Evolutionary conservation across 768 basidiomycete species (phyloP).

Genomic region (Pulveroboletus sp.): DNA sequence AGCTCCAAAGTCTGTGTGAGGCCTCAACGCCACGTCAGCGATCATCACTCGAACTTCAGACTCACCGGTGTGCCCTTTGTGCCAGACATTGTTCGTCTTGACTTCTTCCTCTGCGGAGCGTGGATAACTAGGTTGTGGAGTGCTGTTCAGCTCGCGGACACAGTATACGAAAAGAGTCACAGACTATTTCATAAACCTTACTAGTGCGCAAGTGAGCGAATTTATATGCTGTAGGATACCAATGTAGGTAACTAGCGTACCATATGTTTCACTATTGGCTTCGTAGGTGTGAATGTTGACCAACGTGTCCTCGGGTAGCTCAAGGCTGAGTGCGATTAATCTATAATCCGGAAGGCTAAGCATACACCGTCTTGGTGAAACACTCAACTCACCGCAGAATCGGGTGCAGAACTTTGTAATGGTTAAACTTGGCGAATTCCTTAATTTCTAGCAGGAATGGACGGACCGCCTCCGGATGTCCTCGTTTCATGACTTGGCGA

Average conservation of each 20-base stretch:
- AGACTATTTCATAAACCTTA: constrained; percentile 65
- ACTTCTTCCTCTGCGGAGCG: constrained; percentile 45
- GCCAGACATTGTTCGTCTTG: constrained; percentile 51
- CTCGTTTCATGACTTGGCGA: constrained; percentile 40
- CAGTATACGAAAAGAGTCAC: constrained; percentile 10
- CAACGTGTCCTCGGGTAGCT: constrained; percentile 50
- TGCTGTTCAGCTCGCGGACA: background rate
- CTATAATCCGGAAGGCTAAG: constrained; percentile 22
- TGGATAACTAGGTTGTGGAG: constrained; percentile 38
- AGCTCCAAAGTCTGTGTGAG: constrained; percentile 43
- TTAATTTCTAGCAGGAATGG: constrained; percentile 51
- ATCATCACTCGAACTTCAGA: background rate
- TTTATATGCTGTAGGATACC: background rate
- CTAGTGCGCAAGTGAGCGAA: constrained; percentile 26
- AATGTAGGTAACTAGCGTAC: constrained; percentile 21
- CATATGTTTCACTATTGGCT: constrained; percentile 38
- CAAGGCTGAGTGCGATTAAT: constrained; percentile 47
- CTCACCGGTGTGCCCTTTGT: constrained; percentile 56
- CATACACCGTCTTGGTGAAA: background rate
- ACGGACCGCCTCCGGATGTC: constrained; percentile 46
- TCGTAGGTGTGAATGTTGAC: constrained; percentile 45
- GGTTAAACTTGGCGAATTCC: constrained; percentile 46
- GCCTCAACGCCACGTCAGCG: background rate
- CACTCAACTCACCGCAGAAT: constrained; percentile 35
- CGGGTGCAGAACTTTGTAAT: constrained; percentile 47